Conservation (phyloP, 148 eudicot species). For the Chenopodium suecicum region DNA sequence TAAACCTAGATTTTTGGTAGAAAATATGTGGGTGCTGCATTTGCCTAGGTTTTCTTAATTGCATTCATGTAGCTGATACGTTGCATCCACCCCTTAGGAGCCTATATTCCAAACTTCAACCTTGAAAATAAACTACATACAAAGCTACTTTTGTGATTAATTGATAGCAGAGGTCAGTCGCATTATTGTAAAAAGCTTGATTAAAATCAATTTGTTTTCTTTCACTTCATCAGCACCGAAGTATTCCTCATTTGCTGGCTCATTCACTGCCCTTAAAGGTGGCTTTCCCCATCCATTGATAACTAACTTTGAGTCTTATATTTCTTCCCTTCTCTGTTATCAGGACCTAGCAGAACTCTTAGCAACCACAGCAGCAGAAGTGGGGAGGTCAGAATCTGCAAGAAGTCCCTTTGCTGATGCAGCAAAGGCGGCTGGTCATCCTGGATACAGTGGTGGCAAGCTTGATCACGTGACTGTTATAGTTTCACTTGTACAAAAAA, state of each 20-base stretch:
- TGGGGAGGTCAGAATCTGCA: constrained; percentile 51
- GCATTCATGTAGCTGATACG: too few relatives aligned
- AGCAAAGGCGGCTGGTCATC: constrained; percentile 70
- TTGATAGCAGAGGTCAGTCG: neutral
- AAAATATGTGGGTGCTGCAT: neutral
- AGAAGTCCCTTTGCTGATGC: constrained; percentile 81
- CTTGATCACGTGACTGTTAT: constrained; percentile 68
- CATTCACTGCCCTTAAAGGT: neutral
- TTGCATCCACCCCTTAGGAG: too few relatives aligned
- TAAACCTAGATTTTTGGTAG: neutral
- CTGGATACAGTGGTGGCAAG: constrained; percentile 61
- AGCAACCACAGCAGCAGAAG: constrained; percentile 60
- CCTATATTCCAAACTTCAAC: neutral
- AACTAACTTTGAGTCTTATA: neutral
- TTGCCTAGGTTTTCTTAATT: too few relatives aligned
- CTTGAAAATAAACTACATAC: neutral
- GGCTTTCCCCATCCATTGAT: neutral
- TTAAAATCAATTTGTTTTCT: neutral
- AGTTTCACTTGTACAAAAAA: constrained; percentile 51
- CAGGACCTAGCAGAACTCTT: constrained; percentile 71
- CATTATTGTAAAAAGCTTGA: neutral
- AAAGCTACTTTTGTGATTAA: neutral
- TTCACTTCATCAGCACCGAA: neutral
- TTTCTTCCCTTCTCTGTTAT: neutral
- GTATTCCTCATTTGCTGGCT: neutral